Base-by-base conservation (phyloP, 2,329 filamentous ascomycete species). In the Hypoxylon sp. region DNA sequence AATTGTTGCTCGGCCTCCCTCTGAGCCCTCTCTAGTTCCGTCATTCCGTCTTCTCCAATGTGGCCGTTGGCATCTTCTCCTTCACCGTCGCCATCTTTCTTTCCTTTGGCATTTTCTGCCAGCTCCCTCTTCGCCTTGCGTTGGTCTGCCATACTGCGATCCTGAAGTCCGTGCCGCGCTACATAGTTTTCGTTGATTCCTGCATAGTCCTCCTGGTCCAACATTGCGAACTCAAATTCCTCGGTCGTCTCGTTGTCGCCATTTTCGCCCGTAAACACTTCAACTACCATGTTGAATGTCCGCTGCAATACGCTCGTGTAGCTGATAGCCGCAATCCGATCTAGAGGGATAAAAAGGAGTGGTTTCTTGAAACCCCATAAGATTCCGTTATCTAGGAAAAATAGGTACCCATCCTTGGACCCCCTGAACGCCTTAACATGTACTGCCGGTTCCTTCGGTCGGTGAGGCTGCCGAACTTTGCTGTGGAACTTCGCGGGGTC, bases 331-430 rank as follows among this genome's bases (percentile, higher is more conserved):
- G 82, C 82, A 55, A 91, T 88, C 11, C 85, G 82, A 57, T 86
- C 84, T 17, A 90, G 82, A 3, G 89, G 87, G 4, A 91, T 81
- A 72, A 91, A 91, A 21, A 90, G 79, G 1, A 91, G 76, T 0
- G 90, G 90, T 77, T 91, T 92, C 79, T 91, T 91, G 81, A 90
- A 92, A 0, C 84, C 89, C 88, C 89, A 92, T 6, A 92, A 76
- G 59, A 92, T 91, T 13, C 90, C 90, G 25, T 83, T 88, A 32
- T 88, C 85, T 14, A 92, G 79, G 75, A 91, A 91, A 74, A 91
- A 91, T 0, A 91, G 80, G 70, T 85, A 91, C 0, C 89, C 90
- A 65, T 92, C 90, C 76, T 91, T 92, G 63, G 85, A 89, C 19
- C 90, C 90, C 48, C 89, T 83, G 78, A 90, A 91, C 1, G 86